A percentile compares a stretch with the other conserved stretches of the same genome.
phyloP scores from a whole-genome alignment of 148 eudicot genomes.

The Rhododendron williamsianum region DNA sequence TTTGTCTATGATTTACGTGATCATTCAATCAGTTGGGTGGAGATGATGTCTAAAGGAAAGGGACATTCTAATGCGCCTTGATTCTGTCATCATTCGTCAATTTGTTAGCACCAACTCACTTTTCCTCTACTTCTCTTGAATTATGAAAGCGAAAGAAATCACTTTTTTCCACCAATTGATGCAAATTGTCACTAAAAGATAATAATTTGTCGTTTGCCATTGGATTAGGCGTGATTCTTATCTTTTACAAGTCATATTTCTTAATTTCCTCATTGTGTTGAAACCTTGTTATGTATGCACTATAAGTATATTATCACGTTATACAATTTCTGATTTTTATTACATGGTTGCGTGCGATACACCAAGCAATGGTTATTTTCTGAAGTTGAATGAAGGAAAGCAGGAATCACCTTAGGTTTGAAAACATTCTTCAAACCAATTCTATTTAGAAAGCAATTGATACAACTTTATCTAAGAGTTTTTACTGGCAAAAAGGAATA shows the following conservation, averaged over 20 bases:
- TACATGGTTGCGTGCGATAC: background rate
- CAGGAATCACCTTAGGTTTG: background rate
- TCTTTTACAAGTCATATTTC: background rate
- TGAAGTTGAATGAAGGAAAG: background rate
- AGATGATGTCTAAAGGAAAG: background rate
- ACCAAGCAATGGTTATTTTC: background rate
- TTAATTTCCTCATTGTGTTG: background rate
- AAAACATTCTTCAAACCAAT: background rate
- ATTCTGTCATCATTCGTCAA: background rate
- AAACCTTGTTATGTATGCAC: background rate
- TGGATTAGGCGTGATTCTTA: no score
- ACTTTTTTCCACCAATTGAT: background rate
- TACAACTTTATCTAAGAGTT: background rate
- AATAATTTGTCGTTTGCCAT: no score
- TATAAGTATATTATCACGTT: background rate
- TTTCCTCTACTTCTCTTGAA: background rate
- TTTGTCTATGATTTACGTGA: background rate
- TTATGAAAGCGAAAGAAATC: background rate
- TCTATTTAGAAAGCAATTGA: background rate
- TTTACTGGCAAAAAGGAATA: background rate
- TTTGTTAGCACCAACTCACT: background rate
- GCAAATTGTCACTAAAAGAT: background rate
- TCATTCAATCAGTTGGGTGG: background rate
- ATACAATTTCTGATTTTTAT: background rate
- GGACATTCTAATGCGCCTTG: background rate